phyloP scores from a whole-genome alignment of 2,329 filamentous ascomycete species.

The Rutstroemia sp. region DNA sequence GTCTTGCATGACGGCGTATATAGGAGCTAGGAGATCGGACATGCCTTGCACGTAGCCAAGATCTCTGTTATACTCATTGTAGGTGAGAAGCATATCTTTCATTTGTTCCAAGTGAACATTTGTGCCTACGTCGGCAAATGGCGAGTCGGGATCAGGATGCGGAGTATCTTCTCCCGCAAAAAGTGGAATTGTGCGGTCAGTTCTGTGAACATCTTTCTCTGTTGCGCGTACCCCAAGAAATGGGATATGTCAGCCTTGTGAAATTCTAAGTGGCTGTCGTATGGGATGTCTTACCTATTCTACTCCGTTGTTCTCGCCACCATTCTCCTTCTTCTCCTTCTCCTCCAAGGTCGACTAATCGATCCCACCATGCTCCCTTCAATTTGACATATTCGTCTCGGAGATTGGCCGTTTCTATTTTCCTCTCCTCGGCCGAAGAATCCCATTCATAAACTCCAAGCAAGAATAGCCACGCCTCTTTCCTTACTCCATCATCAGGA shows the following conservation, averaged over 20 bases:
- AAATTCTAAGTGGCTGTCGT: neutral
- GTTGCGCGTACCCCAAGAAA: constrained; percentile 42
- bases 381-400: constrained; percentile 90
- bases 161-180: constrained; percentile 95
- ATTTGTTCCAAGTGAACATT: constrained; percentile 98
- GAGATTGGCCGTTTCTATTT: constrained; percentile 73
- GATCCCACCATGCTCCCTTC: constrained; percentile 95
- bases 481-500: constrained; percentile 81
- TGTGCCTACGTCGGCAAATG: constrained; percentile 86
- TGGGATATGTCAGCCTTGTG: constrained; percentile 36
- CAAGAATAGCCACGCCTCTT: constrained; percentile 94
- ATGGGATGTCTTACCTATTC: constrained; percentile 66
- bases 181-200: constrained; percentile 88
- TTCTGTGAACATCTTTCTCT: constrained; percentile 99
- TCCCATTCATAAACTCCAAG: constrained; percentile 92
- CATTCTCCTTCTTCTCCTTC: constrained; percentile 81
- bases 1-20: constrained; percentile 96
- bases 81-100: constrained; percentile 98
- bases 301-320: constrained; percentile 90
- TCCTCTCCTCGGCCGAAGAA: constrained; percentile 77
- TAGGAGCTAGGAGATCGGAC: constrained; percentile 91
- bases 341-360: constrained; percentile 73
- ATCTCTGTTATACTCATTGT: constrained; percentile 95
- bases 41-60: constrained; percentile 98
- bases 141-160: constrained; percentile 91